Conservation (phyloP, 441 rosid species). For the Bruguiera hainesii region DNA sequence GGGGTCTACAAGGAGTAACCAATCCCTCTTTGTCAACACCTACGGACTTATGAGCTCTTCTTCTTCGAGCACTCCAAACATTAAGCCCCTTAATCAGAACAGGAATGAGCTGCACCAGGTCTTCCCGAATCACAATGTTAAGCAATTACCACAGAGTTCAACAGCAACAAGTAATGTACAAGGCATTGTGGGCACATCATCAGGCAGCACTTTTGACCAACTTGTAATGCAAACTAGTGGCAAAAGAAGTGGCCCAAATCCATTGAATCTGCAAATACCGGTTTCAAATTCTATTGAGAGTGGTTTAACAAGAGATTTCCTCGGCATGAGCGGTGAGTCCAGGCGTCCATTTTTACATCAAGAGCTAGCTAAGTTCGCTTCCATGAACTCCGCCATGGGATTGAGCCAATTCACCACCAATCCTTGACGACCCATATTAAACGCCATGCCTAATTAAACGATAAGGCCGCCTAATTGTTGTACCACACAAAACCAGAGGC, state of each 20-base stretch:
- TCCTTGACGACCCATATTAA: constrained; percentile 5
- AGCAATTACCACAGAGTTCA: constrained; percentile 11
- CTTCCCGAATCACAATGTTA: constrained; percentile 24
- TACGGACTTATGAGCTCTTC: constrained; percentile 41
- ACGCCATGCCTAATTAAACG: too few species aligned
- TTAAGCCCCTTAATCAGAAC: constrained; percentile 23
- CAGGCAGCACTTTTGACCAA: constrained; percentile 33
- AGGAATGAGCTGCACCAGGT: constrained; percentile 28
- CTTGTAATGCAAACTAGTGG: constrained; percentile 35
- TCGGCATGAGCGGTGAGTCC: constrained; percentile 60
- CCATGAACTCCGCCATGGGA: constrained; percentile 46
- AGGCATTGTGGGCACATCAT: constrained; percentile 16
- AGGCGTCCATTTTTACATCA: constrained; percentile 49
- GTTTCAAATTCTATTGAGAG: constrained; percentile 37
- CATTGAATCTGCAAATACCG: constrained; percentile 25
- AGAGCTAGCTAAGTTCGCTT: constrained; percentile 73
- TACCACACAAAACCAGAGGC: not conserved
- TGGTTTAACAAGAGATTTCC: constrained; percentile 71
- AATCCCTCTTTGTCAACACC: constrained; percentile 34
- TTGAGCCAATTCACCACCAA: constrained; percentile 36
- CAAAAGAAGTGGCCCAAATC: constrained; percentile 25
- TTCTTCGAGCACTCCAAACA: constrained; percentile 18
- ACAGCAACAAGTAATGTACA: constrained; percentile 17
- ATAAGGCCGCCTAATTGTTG: not conserved
- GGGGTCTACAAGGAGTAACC: constrained; percentile 63